Percentiles rank a stretch among this genome's conserved stretches.
Evolutionary conservation across 306 rosid genomes (phyloP).

Genomic region (Fragaria iinumae): DNA sequence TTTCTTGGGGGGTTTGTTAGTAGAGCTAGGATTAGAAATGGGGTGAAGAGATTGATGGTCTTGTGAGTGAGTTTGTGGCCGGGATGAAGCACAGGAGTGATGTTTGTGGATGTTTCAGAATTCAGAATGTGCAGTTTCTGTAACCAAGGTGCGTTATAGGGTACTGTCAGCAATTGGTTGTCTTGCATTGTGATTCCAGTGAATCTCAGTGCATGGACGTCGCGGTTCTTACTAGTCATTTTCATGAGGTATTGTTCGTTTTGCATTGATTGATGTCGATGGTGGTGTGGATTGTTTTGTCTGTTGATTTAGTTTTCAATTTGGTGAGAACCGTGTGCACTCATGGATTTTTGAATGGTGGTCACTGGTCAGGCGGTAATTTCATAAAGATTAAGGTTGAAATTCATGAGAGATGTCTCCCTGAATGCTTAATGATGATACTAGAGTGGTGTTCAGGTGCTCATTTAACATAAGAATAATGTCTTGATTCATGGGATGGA

Average conservation of each 20-base stretch:
- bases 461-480: not conserved
- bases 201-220: constrained; percentile 83
- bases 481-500: not conserved
- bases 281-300: not conserved
- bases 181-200: constrained; percentile 61
- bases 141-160: constrained; percentile 53
- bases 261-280: constrained; percentile 6
- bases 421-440: not conserved
- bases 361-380: not conserved
- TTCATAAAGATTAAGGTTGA: not conserved
- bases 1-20: constrained; percentile 53
- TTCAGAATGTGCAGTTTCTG: constrained; percentile 54
- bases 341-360: not conserved
- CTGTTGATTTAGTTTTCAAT: not conserved
- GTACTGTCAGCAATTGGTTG: constrained; percentile 58
- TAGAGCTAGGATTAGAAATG: constrained; percentile 65
- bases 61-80: constrained; percentile 65
- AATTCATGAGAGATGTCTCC: not conserved
- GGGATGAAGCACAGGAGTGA: constrained; percentile 35
- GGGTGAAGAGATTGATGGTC: constrained; percentile 48
- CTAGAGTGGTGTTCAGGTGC: no score
- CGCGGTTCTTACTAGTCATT: constrained; percentile 46
- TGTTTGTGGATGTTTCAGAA: constrained; percentile 21
- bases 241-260: constrained; percentile 44
- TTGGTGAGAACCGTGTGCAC: constrained; percentile 5